phyloP scores from a whole-genome alignment of 2,329 filamentous ascomycete species.

The Cyclaneusma minus region DNA sequence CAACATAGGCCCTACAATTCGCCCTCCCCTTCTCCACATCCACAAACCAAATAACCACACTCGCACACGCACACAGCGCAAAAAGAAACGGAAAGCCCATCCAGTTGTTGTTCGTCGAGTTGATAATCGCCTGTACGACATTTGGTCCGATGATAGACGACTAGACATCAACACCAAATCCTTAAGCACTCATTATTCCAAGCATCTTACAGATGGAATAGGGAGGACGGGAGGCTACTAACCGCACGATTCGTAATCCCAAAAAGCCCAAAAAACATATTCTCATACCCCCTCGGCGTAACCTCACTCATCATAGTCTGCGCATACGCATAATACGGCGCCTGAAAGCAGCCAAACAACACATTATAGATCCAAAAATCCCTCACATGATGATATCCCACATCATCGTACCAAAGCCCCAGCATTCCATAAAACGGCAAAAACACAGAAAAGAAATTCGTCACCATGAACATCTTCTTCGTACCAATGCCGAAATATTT shows the following conservation, averaged over 20 bases:
- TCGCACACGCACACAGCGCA: constrained; percentile 20
- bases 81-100: constrained; percentile 27
- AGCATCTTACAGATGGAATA: background rate
- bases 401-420: constrained; percentile 21
- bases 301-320: constrained; percentile 28
- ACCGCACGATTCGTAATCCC: constrained; percentile 27
- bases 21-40: constrained; percentile 24
- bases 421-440: constrained; percentile 26
- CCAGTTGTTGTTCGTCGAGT: constrained; percentile 24
- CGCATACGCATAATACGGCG: constrained; percentile 25
- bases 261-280: constrained; percentile 27
- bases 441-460: constrained; percentile 24
- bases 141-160: constrained; percentile 27
- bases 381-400: constrained; percentile 23
- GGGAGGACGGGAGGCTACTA: constrained; percentile 7
- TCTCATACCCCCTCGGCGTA: constrained; percentile 25
- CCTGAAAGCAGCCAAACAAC: constrained; percentile 25
- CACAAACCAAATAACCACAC: constrained; percentile 23
- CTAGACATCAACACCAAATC: constrained; percentile 8
- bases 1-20: constrained; percentile 21
- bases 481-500: constrained; percentile 23
- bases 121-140: constrained; percentile 26
- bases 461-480: constrained; percentile 25
- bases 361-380: constrained; percentile 28
- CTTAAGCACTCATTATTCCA: background rate